A percentile compares a stretch with the other conserved stretches of the same genome.
Evolutionary conservation across 192 early-diverging fungal genomes (phyloP).

Genomic region (Dissophora ornata): DNA sequence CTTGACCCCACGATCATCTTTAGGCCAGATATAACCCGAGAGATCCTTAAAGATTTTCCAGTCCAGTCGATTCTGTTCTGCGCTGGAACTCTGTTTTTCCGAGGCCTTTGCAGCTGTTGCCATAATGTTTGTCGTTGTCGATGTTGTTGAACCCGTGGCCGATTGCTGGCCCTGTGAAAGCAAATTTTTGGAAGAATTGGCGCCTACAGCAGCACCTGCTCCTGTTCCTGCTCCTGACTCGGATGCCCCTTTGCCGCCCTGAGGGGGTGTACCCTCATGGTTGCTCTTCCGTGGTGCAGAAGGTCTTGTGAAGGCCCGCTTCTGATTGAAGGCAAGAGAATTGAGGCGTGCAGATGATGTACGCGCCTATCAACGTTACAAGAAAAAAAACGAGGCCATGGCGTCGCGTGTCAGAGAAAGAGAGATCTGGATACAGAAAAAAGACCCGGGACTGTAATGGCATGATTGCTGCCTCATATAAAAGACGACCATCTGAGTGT

Average conservation of each 20-base stretch:
- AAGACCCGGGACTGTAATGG: too few relatives aligned
- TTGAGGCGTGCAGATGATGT: neutral
- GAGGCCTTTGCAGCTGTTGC: conserved; percentile 16
- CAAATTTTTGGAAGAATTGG: conserved; percentile 6
- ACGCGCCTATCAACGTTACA: neutral
- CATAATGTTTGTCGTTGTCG: neutral
- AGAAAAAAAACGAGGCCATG: too few relatives aligned
- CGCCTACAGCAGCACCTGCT: conserved; percentile 6
- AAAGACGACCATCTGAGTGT: too few relatives aligned
- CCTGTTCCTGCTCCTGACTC: conserved; percentile 6
- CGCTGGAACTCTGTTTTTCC: conserved; percentile 10
- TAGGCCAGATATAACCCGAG: conserved; percentile 87
- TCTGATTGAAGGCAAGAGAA: conserved; percentile 6
- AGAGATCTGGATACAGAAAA: too few relatives aligned
- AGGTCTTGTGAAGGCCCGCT: conserved; percentile 19
- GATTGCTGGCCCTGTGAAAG: neutral
- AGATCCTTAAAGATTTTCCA: conserved; percentile 81
- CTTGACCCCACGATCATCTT: conserved; percentile 85
- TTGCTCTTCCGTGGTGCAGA: conserved; percentile 14
- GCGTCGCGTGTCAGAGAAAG: too few relatives aligned
- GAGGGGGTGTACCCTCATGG: neutral
- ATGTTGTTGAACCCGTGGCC: neutral
- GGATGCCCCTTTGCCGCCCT: neutral
- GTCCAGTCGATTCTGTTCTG: conserved; percentile 55
- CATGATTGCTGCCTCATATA: too few relatives aligned